phyloP scores from a whole-genome alignment of 2,329 filamentous ascomycete genomes.

The Pseudocercospora musae region DNA sequence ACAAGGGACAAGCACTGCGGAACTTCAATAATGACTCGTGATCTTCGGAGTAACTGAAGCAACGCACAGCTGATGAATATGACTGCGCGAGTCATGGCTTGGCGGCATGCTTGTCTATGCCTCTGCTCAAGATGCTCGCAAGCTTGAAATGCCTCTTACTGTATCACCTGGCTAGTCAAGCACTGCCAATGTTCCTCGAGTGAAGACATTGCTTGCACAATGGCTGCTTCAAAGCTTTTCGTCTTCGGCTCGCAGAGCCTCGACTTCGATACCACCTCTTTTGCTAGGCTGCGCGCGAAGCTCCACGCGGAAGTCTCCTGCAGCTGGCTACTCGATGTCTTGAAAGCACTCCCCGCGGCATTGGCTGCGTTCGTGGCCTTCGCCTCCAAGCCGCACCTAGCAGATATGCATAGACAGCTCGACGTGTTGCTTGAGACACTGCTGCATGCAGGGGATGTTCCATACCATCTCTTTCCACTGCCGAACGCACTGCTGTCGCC shows the following conservation, averaged over 20 bases:
- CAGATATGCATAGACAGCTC: background rate
- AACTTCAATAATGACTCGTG: too few species aligned
- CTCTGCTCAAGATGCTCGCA: too few species aligned
- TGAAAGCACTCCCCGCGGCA: background rate
- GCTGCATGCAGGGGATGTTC: background rate
- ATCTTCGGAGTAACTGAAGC: too few species aligned
- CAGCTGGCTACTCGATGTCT: background rate
- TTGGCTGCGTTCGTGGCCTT: background rate
- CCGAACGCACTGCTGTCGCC: background rate
- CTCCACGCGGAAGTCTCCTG: background rate
- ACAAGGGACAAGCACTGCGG: too few species aligned
- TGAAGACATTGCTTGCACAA: too few species aligned
- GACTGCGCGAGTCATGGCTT: too few species aligned
- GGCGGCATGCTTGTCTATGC: too few species aligned
- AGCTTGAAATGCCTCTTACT: too few species aligned
- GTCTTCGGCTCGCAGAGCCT: background rate
- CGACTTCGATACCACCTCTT: background rate
- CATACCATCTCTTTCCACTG: background rate
- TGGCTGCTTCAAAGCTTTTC: background rate
- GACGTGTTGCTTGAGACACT: background rate
- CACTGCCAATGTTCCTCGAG: too few species aligned
- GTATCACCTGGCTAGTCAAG: too few species aligned
- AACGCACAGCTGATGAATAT: too few species aligned
- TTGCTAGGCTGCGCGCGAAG: background rate
- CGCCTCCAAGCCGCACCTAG: background rate